Evolutionary conservation across 1,284 basidiomycete genomes (phyloP).

Genomic region (Fomes fomentarius): DNA sequence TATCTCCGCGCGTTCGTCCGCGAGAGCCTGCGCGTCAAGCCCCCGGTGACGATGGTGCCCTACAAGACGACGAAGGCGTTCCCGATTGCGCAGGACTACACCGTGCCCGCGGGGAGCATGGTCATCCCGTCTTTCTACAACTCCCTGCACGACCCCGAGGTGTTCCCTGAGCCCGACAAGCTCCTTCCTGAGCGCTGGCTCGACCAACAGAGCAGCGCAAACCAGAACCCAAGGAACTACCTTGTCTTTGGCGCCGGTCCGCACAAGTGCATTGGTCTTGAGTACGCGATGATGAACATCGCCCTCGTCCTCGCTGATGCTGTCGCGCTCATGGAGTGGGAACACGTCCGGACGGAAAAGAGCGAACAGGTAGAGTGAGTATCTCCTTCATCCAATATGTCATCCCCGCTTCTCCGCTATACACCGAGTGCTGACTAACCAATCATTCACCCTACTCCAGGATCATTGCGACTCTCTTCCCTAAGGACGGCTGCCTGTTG

Average conservation of each 20-base stretch:
- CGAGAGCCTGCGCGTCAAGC: slow-evolving; percentile 89
- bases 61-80: slow-evolving; percentile 90
- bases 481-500: slow-evolving; percentile 87
- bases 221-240: slow-evolving; percentile 91
- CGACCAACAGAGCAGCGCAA: slow-evolving; percentile 79
- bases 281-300: slow-evolving; percentile 95
- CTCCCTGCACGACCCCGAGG: slow-evolving; percentile 87
- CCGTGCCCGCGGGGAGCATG: slow-evolving; percentile 91
- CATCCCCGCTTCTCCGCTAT: too few species aligned
- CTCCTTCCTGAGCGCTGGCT: slow-evolving; percentile 95
- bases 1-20: slow-evolving; percentile 93
- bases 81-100: slow-evolving; percentile 90
- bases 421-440: too few species aligned
- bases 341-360: slow-evolving; percentile 81
- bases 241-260: slow-evolving; percentile 95
- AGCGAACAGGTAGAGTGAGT: slow-evolving; percentile 86
- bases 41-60: slow-evolving; percentile 96
- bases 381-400: too few species aligned
- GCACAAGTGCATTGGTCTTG: slow-evolving; percentile 91
- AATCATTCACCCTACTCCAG: too few species aligned
- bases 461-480: slow-evolving; percentile 94
- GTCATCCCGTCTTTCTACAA: slow-evolving; percentile 97
- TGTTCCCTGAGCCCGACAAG: slow-evolving; percentile 87
- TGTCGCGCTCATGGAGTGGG: slow-evolving; percentile 82
- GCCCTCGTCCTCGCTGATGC: slow-evolving; percentile 88